Conservation (phyloP, 192 early-diverging fungal genomes). For the Backusella macrospora region DNA sequence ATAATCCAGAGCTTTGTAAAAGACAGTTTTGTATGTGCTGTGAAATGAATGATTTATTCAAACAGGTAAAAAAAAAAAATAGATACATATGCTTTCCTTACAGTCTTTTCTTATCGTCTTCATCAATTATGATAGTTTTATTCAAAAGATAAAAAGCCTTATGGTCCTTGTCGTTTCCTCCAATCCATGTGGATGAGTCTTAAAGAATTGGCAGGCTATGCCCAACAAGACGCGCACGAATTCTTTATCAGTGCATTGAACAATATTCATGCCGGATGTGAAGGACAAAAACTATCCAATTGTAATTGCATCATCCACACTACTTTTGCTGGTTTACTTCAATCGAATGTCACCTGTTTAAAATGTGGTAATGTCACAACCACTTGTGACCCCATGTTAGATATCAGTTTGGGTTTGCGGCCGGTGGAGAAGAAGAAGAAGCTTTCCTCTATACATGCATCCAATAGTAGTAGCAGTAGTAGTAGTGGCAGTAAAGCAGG, state of each 20-base stretch:
- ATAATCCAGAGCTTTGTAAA: slow-evolving; percentile 69
- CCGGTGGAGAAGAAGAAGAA: slow-evolving; percentile 41
- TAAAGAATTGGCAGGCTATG: slow-evolving; percentile 86
- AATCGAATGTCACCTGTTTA: slow-evolving; percentile 88
- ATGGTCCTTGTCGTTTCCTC: slow-evolving; percentile 82
- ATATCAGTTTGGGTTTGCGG: slow-evolving; percentile 87
- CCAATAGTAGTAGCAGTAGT: background rate
- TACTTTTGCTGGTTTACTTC: slow-evolving; percentile 86
- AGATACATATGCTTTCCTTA: background rate
- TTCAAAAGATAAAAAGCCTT: slow-evolving; percentile 68
- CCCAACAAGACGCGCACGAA: slow-evolving; percentile 98
- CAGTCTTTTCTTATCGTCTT: background rate
- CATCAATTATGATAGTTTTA: slow-evolving; percentile 55
- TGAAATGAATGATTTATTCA: slow-evolving; percentile 84
- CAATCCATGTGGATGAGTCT: slow-evolving; percentile 89
- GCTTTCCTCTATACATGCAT: background rate
- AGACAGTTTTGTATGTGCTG: slow-evolving; percentile 86
- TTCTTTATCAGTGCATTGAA: slow-evolving; percentile 92
- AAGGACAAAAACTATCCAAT: slow-evolving; percentile 46
- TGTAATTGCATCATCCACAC: slow-evolving; percentile 91
- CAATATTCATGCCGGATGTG: slow-evolving; percentile 74
- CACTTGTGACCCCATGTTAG: slow-evolving; percentile 86
- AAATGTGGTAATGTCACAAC: slow-evolving; percentile 78
- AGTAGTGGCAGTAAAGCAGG: background rate
- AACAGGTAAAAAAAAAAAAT: slow-evolving; percentile 55